Conservation (phyloP, 2,329 filamentous ascomycete genomes). For the Penicillium vulpinum region DNA sequence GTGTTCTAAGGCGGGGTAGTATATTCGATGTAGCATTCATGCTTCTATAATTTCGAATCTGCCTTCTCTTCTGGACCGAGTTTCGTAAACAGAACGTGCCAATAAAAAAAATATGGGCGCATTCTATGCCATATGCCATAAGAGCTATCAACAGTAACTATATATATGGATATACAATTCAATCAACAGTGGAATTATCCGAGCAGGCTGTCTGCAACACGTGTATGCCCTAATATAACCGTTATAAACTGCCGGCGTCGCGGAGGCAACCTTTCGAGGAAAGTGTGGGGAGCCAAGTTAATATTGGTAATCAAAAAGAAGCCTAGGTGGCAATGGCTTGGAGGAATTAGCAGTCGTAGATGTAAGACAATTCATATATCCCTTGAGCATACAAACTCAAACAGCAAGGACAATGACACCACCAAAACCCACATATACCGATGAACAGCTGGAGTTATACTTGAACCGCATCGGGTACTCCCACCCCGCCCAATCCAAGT, state of each 20-base stretch:
- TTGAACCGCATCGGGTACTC: constrained; percentile 34
- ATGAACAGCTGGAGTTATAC: constrained; percentile 40
- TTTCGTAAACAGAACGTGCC: no score
- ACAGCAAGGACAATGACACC: background rate
- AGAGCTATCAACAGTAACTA: background rate
- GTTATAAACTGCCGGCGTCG: background rate
- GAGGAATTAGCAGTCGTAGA: background rate
- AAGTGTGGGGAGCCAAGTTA: background rate
- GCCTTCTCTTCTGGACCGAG: background rate
- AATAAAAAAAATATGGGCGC: background rate
- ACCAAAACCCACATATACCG: constrained; percentile 33
- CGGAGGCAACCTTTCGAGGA: background rate
- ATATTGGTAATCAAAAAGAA: constrained; percentile 2
- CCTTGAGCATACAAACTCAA: background rate
- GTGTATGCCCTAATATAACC: background rate
- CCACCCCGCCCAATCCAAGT: constrained; percentile 11
- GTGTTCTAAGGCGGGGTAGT: background rate
- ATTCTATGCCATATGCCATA: background rate
- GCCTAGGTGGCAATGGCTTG: background rate
- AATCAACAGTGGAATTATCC: background rate
- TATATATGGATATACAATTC: background rate
- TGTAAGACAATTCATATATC: background rate
- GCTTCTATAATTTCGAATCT: background rate
- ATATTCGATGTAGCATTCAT: background rate
- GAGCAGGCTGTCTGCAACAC: no score